A percentile compares a stretch with the other conserved stretches of the same genome.
Evolutionary conservation across 2,329 filamentous ascomycete genomes (phyloP).

Genomic region (Colletotrichum navitas): DNA sequence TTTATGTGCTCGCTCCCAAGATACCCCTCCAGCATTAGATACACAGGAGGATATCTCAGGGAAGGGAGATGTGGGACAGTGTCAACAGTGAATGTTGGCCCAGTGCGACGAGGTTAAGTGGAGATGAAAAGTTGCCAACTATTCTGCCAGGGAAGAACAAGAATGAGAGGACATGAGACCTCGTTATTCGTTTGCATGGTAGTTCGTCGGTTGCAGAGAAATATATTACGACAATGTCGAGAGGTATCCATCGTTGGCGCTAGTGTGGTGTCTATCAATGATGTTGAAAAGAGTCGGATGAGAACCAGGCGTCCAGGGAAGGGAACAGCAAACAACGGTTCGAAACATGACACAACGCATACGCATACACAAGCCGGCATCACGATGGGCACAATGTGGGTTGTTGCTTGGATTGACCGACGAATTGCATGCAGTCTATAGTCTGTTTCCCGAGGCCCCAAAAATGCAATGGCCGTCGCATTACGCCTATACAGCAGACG

Average conservation of each 20-base stretch:
- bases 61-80: not conserved
- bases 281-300: not conserved
- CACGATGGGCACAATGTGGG: not conserved
- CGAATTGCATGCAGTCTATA: constrained; percentile 42
- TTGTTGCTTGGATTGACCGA: constrained; percentile 20
- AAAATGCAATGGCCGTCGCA: constrained; percentile 38
- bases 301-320: not conserved
- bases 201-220: not conserved
- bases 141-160: not conserved
- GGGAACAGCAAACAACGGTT: not conserved
- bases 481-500: constrained; percentile 36
- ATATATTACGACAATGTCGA: not conserved
- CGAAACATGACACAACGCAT: not conserved
- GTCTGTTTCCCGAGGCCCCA: constrained; percentile 30
- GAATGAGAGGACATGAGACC: not conserved
- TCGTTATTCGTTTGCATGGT: not conserved
- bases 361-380: not conserved
- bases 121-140: not conserved
- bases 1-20: not conserved
- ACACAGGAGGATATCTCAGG: not conserved
- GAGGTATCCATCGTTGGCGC: too few relatives aligned
- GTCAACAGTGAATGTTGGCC: not conserved
- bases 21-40: not conserved
- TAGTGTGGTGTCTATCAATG: too few relatives aligned
- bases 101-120: not conserved